Base-by-base conservation (phyloP, 345 rosid species). In the Brassica incana region DNA sequence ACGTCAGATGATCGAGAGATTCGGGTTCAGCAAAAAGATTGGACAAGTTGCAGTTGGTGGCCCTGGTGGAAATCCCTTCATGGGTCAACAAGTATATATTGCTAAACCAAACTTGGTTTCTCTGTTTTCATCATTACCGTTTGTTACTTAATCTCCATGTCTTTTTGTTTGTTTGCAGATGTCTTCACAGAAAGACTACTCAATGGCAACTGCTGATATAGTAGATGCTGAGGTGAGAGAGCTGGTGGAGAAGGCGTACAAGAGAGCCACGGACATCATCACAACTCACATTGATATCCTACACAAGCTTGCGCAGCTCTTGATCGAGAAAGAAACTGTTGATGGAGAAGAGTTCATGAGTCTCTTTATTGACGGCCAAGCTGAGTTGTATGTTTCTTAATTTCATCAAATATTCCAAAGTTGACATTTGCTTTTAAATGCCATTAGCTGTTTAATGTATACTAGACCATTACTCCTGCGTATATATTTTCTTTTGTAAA, bases 271-370 rank as follows among this genome's bases (percentile, higher is more conserved):
- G 15, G 81, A 89, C 82, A 90, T 94, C 76, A 73, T 92, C 35
- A 86, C 88, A 29, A 92, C 93, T 65, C 97, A 94, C 50, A 80
- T 88, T 8, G 92, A 88, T 85, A 92, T 94, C 70, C 84, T 94
- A 7, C 97, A 94, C 83, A 87, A 90, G 85, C 93, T 92, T 27
- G 99, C 99, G 5, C 90, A 90, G 63, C 99, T 95, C 58, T 85
- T 95, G 23, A 87, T 91, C 8, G 99, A 92, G 88, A 95, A 95
- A 80, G 97, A 92, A 87, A 90, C 96, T 7, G 97, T 95, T 5
- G 98, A 95, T 35, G 98, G 99, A 10, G 99, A 95, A 85, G 99
- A 95, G 89, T 95, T 95, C 78, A 90, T 91, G 99, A 95, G 99
- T 77, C 97, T 95, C 71, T 95, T 95, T 83, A 95, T 95, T 64